Base-by-base conservation (phyloP, 352 stramenopile genomes). In the Globisporangium splendens region DNA sequence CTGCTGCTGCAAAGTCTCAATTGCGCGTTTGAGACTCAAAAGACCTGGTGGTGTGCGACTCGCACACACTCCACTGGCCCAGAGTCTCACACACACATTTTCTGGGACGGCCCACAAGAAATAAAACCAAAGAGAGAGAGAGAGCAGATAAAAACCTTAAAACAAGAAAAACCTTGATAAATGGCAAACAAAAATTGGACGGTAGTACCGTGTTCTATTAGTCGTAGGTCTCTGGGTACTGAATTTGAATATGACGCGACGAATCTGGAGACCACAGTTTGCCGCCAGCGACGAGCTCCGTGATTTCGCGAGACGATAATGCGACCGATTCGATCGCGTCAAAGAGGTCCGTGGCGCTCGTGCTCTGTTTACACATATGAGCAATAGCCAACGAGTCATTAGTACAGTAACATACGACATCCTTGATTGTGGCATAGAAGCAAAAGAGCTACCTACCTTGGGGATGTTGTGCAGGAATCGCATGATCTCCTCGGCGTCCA, bases 401-500 rank as follows among this genome's bases (percentile, higher is more conserved):
- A 50, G 6, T 18, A 8, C 5, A 46, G 6, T 6, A 1, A 17
- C 6, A 24, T 42, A 1, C 7, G 17, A 2, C 15, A 17, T 28
- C 54, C 31, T n/a, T 10, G 5, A 31, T 31, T 31, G 5, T 35
- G 28, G 28, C 28, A 35, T 35, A 11, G 28, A 35, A 35, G 28
- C 28, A 35, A 35, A 35, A 8, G 28, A 35, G 28, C 28, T 10
- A 8, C 28, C 3, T 46, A 83, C 75, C 69, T 80, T 82, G 17
- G 75, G 75, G 59, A 95, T 76, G 56, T 92, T 83, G 61, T 95
- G 86, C 50, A 95, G 61, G 31, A 95, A 83, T 31, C 71, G 71
- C 76, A 91, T 93, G 47, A 91, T 81, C 41, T 89, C 70, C 65
- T 87, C 80, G 14, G 79, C 65, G 42, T 95, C 78, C 81, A 95